Conservation (phyloP, 2,329 filamentous ascomycete genomes). For the Fusarium verrucosum region DNA sequence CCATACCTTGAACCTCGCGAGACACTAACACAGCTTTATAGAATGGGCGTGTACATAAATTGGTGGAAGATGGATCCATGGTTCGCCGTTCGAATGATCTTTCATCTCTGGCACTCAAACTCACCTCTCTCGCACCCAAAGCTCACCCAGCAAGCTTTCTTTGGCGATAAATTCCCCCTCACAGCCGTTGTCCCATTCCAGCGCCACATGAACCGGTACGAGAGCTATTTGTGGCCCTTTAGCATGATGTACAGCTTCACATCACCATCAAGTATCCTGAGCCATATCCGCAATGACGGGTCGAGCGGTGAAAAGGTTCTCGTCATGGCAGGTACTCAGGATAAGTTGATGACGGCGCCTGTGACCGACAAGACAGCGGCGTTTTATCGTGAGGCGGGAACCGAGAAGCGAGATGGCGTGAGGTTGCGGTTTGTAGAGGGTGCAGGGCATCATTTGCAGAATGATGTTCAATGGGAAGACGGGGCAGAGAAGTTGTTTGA, state of each 20-base stretch:
- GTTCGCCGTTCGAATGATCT: slow-evolving; percentile 57
- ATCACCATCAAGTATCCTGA: slow-evolving; percentile 52
- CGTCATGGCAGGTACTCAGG: slow-evolving; percentile 52
- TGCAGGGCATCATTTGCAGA: slow-evolving; percentile 63
- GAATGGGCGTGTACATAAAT: slow-evolving; percentile 58
- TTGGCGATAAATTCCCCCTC: slow-evolving; percentile 55
- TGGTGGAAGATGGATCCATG: slow-evolving; percentile 59
- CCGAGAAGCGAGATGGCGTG: slow-evolving; percentile 47
- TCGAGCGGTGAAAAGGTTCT: slow-evolving; percentile 46
- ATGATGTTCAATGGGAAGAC: slow-evolving; percentile 59
- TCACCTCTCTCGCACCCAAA: slow-evolving; percentile 61
- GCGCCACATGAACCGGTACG: slow-evolving; percentile 56
- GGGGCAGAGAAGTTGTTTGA: slow-evolving; percentile 56
- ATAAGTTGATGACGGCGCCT: slow-evolving; percentile 53
- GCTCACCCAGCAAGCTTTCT: slow-evolving; percentile 62
- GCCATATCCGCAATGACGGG: slow-evolving; percentile 45
- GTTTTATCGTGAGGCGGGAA: slow-evolving; percentile 38
- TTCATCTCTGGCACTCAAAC: slow-evolving; percentile 60
- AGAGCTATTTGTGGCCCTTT: slow-evolving; percentile 62
- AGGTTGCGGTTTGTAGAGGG: slow-evolving; percentile 54
- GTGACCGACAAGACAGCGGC: slow-evolving; percentile 52
- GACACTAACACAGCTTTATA: slow-evolving; percentile 13
- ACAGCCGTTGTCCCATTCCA: slow-evolving; percentile 55
- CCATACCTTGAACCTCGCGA: background rate
- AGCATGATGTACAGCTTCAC: slow-evolving; percentile 59